A percentile compares a stretch with the other conserved stretches of the same genome.
These are phyloP conservation scores for Vachellia pachyceras DNA, from an alignment of 306 rosid genomes.

Conservation along the genomic window DNA sequence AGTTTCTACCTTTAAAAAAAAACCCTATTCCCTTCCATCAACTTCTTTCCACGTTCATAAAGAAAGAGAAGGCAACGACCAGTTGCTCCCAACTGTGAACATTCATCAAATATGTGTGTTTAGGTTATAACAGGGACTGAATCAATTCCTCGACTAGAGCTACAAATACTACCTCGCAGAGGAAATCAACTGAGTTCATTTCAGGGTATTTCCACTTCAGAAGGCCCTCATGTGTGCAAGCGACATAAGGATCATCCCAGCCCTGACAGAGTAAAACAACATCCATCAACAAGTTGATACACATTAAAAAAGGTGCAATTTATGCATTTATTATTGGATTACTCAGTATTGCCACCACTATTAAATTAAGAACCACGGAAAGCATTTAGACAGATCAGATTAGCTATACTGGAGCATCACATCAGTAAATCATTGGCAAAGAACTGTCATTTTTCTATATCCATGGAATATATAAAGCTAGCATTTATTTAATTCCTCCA, in stretches of 20 bases:
- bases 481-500: conserved; percentile 18
- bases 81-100: conserved; percentile 62
- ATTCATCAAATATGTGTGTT: conserved; percentile 27
- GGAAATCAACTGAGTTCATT: conserved; percentile 95
- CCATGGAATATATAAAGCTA: not conserved
- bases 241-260: conserved; percentile 98
- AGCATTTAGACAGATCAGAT: conserved; percentile 1
- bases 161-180: conserved; percentile 71
- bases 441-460: conserved; percentile 6
- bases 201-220: conserved; percentile 92
- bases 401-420: conserved; percentile 18
- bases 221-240: conserved; percentile 99
- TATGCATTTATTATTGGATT: conserved; percentile 22
- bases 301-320: conserved; percentile 25
- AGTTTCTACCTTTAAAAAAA: conserved; percentile 73
- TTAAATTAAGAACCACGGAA: conserved; percentile 24
- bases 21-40: conserved; percentile 79
- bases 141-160: conserved; percentile 36
- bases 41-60: conserved; percentile 82
- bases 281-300: conserved; percentile 23
- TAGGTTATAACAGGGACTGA: conserved; percentile 21
- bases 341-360: not conserved
- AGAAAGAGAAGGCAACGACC: conserved; percentile 67
- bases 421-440: conserved; percentile 25
- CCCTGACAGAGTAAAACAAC: conserved; percentile 59